Conservation (phyloP, 148 eudicot genomes). For the Chenopodium album region DNA sequence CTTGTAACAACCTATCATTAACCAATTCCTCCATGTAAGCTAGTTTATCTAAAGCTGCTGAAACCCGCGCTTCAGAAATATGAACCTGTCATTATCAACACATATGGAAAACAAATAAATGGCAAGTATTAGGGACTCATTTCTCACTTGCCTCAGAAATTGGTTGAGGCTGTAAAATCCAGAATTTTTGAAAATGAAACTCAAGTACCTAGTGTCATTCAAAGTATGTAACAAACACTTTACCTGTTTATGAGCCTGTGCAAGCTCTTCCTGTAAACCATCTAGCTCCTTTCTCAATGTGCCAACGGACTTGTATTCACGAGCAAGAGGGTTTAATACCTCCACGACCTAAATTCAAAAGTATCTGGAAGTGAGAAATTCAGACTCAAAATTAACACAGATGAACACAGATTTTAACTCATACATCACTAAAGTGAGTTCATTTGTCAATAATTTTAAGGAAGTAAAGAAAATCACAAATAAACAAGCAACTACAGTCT, state of each 20-base stretch:
- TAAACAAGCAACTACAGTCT: background rate
- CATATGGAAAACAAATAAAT: background rate
- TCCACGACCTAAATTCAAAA: slow-evolving; percentile 71
- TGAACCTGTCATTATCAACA: slow-evolving; percentile 61
- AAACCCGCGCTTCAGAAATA: slow-evolving; percentile 89
- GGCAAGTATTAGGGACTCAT: background rate
- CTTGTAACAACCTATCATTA: slow-evolving; percentile 80
- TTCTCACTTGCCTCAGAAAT: too few species aligned
- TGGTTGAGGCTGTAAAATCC: background rate
- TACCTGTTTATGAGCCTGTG: slow-evolving; percentile 90
- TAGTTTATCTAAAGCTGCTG: slow-evolving; percentile 80
- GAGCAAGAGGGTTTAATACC: slow-evolving; percentile 88
- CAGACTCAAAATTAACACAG: background rate
- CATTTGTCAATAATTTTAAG: background rate
- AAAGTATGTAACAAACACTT: background rate
- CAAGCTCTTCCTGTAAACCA: slow-evolving; percentile 80
- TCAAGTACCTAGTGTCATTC: background rate
- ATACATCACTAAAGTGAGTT: background rate
- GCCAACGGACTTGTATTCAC: slow-evolving; percentile 85
- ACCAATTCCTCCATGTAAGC: slow-evolving; percentile 91
- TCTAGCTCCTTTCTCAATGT: slow-evolving; percentile 84
- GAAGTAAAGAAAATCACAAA: background rate
- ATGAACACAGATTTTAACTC: background rate
- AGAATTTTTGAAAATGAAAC: background rate
- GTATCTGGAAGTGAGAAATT: slow-evolving; percentile 26